Conservation (phyloP, 2,329 filamentous ascomycete species). For the Aureobasidium sp. region DNA sequence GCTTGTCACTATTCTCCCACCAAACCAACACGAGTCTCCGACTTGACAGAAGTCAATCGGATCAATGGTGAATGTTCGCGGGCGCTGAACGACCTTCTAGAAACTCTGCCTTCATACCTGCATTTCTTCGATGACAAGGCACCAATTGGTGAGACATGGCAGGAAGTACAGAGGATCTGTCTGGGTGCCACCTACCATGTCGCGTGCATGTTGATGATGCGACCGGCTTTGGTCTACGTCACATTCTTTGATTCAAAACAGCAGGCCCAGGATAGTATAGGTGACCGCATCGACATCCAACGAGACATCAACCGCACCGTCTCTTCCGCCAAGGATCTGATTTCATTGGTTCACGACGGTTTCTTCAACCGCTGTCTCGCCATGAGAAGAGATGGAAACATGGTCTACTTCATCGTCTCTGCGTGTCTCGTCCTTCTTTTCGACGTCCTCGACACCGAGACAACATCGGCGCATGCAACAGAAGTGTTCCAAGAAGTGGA, state of each 20-base stretch:
- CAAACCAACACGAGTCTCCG: neutral
- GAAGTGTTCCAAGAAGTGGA: slow-evolving; percentile 4
- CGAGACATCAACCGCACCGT: slow-evolving; percentile 2
- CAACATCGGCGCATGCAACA: slow-evolving; percentile 2
- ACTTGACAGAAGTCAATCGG: neutral
- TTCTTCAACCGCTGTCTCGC: slow-evolving; percentile 9
- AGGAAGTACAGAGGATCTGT: slow-evolving; percentile 1
- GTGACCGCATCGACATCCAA: slow-evolving; percentile 6
- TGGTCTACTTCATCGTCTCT: slow-evolving; percentile 9
- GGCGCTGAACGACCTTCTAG: neutral
- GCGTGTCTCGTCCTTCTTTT: slow-evolving; percentile 7
- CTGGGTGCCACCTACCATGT: slow-evolving; percentile 5
- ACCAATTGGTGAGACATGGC: neutral
- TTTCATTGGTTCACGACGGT: neutral
- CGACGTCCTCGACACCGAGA: slow-evolving; percentile 9
- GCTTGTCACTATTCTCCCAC: neutral
- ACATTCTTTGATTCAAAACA: slow-evolving; percentile 6
- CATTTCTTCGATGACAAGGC: neutral
- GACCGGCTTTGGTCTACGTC: slow-evolving; percentile 7
- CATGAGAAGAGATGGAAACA: slow-evolving; percentile 6
- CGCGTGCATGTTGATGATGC: neutral
- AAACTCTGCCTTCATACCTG: neutral
- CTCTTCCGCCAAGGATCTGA: neutral
- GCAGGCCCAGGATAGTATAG: slow-evolving; percentile 10
- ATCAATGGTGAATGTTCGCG: neutral